phyloP scores from a whole-genome alignment of 2,329 filamentous ascomycete genomes.

The Cytospora paraplurivora region DNA sequence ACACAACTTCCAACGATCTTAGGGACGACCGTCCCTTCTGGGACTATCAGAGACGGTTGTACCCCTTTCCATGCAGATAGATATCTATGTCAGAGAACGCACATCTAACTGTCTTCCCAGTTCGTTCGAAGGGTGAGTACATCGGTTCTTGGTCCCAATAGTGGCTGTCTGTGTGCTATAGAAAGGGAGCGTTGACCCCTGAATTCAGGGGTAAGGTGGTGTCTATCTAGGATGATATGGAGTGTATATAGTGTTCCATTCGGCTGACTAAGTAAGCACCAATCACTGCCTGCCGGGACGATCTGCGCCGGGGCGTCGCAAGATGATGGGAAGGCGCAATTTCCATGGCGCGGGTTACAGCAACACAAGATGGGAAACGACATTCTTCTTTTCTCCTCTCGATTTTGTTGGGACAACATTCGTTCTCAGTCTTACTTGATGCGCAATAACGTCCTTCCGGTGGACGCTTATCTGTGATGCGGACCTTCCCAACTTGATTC shows the following conservation, averaged over 20 bases:
- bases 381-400: background rate
- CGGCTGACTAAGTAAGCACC: background rate
- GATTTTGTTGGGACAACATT: background rate
- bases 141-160: background rate
- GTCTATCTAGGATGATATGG: background rate
- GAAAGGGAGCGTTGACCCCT: background rate
- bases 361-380: background rate
- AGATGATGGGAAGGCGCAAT: slow-evolving; percentile 1
- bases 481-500: background rate
- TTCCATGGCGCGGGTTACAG: background rate
- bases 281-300: background rate
- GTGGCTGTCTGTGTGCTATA: background rate
- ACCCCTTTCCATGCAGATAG: background rate
- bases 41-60: background rate
- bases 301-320: background rate
- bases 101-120: background rate
- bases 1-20: background rate
- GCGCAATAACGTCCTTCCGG: background rate
- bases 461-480: background rate
- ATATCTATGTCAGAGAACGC: background rate
- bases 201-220: background rate
- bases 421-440: background rate
- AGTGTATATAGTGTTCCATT: background rate
- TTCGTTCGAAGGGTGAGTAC: background rate
- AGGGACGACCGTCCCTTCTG: background rate